A percentile compares a stretch with the other conserved stretches of the same genome.
Conservation (phyloP, 1,284 basidiomycete genomes). For the Apiotrichum montevideense region DNA sequence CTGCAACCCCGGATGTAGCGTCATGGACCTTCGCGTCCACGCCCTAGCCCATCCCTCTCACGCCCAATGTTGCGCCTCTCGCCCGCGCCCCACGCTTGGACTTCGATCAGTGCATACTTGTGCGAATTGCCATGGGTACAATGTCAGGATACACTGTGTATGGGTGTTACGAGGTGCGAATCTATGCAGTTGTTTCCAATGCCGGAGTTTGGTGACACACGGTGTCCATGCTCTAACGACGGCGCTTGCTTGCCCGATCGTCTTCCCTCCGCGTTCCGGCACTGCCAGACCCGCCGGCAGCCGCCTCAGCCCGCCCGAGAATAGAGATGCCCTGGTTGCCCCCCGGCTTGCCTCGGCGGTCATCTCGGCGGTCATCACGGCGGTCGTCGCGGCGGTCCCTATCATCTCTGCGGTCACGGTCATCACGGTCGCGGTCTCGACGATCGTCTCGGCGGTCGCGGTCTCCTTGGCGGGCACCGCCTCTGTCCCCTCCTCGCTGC, state of each 20-base stretch:
- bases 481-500: not conserved
- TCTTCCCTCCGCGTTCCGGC: slow-evolving; percentile 1
- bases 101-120: too few relatives aligned
- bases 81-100: too few relatives aligned
- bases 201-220: too few relatives aligned
- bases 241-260: slow-evolving; percentile 11
- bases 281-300: too few relatives aligned
- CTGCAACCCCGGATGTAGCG: too few relatives aligned
- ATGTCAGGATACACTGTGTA: too few relatives aligned
- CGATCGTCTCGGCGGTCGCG: not conserved
- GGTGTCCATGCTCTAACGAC: not conserved
- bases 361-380: not conserved
- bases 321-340: slow-evolving; percentile 2
- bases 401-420: not conserved
- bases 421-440: not conserved
- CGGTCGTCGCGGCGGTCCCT: not conserved
- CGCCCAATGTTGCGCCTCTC: too few relatives aligned
- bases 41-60: too few relatives aligned
- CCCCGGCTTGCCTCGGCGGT: not conserved
- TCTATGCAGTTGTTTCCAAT: too few relatives aligned
- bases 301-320: slow-evolving; percentile 1
- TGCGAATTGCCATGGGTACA: too few relatives aligned
- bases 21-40: too few relatives aligned
- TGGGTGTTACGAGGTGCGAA: too few relatives aligned
- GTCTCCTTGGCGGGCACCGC: not conserved